A percentile compares a stretch with the other conserved stretches of the same genome.
phyloP scores from a whole-genome alignment of 352 stramenopile genomes.

The Phytophthora rubi region DNA sequence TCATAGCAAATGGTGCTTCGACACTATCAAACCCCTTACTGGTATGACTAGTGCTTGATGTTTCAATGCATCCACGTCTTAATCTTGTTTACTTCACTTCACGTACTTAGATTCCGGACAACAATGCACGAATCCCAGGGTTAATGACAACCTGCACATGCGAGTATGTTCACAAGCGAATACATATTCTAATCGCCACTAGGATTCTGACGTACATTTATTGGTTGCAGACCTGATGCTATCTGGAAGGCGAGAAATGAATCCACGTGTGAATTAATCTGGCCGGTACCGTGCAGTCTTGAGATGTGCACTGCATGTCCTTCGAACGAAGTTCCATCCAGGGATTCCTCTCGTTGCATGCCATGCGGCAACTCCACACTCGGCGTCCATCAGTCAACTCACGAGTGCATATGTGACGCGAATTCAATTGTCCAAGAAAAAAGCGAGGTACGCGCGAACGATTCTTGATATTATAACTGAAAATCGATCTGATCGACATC shows the following conservation, averaged over 20 bases:
- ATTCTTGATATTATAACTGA: not conserved
- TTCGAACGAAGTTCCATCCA: slow-evolving; percentile 42
- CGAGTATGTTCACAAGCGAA: slow-evolving; percentile 29
- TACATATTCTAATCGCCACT: not conserved
- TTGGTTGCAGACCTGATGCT: slow-evolving; percentile 19
- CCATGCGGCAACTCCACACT: slow-evolving; percentile 68
- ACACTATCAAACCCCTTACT: slow-evolving; percentile 42
- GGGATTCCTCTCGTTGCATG: slow-evolving; percentile 57
- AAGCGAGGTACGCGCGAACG: slow-evolving; percentile 34
- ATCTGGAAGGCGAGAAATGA: slow-evolving; percentile 38
- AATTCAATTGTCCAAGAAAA: slow-evolving; percentile 67
- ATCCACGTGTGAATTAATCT: slow-evolving; percentile 56
- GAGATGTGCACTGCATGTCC: slow-evolving; percentile 52
- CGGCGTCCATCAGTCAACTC: slow-evolving; percentile 31
- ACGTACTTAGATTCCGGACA: slow-evolving; percentile 43
- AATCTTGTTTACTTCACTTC: not conserved
- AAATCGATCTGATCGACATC: slow-evolving; percentile 5
- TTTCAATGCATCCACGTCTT: not conserved
- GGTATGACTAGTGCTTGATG: slow-evolving; percentile 28
- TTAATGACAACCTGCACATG: slow-evolving; percentile 52
- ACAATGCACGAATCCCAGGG: slow-evolving; percentile 25
- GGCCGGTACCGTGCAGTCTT: slow-evolving; percentile 66
- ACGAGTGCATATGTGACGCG: slow-evolving; percentile 58
- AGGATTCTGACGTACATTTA: slow-evolving; percentile 4
- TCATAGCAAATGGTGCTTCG: slow-evolving; percentile 39